These are phyloP conservation scores for Elongisporangium undulatum DNA, from an alignment of 352 stramenopile genomes.

Conservation along the genomic window DNA sequence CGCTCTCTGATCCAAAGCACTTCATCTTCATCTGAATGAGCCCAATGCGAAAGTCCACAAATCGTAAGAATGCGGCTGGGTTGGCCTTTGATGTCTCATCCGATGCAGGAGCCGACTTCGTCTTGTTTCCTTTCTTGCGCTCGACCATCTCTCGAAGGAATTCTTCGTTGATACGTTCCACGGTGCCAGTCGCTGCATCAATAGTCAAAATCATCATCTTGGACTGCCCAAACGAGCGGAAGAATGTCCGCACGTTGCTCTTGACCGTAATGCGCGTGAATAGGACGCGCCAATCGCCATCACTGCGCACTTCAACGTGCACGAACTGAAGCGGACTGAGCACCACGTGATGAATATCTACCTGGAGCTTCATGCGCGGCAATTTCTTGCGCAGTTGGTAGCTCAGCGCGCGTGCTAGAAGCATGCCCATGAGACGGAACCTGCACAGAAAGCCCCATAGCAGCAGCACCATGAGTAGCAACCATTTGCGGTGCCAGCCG, in stretches of 20 bases:
- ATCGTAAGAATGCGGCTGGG: conserved; percentile 53
- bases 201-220: conserved; percentile 63
- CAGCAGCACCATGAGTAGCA: conserved; percentile 31
- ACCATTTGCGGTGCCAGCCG: conserved; percentile 63
- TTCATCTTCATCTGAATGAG: conserved; percentile 28
- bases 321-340: conserved; percentile 38
- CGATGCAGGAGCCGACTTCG: background rate
- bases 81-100: conserved; percentile 20
- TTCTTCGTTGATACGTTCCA: conserved; percentile 33
- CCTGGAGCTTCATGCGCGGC: conserved; percentile 8
- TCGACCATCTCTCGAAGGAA: conserved; percentile 21
- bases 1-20: conserved; percentile 24
- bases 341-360: conserved; percentile 30
- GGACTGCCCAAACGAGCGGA: conserved; percentile 69
- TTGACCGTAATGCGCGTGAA: conserved; percentile 42
- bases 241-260: conserved; percentile 56
- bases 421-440: conserved; percentile 45
- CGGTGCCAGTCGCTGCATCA: conserved; percentile 32
- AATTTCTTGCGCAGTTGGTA: conserved; percentile 27
- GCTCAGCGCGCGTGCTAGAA: conserved; percentile 38
- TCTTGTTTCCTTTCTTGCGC: conserved; percentile 10
- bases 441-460: conserved; percentile 50
- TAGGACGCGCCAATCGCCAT: conserved; percentile 31
- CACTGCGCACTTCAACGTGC: conserved; percentile 34
- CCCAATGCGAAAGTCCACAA: conserved; percentile 48